Percentiles rank a stretch among this genome's conserved stretches.
These are phyloP conservation scores for Suillus subaureus DNA, from an alignment of 768 basidiomycete species.

Conservation along the genomic window DNA sequence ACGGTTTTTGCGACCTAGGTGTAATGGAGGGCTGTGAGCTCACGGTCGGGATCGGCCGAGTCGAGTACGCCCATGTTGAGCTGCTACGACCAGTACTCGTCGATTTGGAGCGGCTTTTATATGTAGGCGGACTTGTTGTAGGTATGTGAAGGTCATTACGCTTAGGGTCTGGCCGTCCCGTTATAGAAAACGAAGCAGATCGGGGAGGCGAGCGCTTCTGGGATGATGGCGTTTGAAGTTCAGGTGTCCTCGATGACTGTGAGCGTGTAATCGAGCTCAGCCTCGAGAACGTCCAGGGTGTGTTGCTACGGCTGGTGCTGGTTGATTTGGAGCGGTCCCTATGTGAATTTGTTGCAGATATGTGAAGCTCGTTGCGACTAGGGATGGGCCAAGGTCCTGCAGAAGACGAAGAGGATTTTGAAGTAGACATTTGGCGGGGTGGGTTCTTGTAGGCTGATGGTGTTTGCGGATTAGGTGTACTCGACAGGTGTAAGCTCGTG, in stretches of 20 bases:
- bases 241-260: conserved; percentile 26
- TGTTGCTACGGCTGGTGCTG: conserved; percentile 26
- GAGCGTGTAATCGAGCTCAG: conserved; percentile 25
- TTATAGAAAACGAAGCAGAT: conserved; percentile 23
- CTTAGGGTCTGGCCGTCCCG: conserved; percentile 29
- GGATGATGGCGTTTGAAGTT: conserved; percentile 25
- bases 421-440: conserved; percentile 12
- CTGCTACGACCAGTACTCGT: conserved; percentile 28
- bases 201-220: conserved; percentile 26
- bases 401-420: conserved; percentile 27
- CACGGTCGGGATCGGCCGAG: conserved; percentile 29
- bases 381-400: conserved; percentile 31
- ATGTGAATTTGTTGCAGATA: conserved; percentile 32
- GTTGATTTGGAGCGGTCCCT: conserved; percentile 32
- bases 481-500: conserved; percentile 22
- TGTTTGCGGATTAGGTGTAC: conserved; percentile 26
- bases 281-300: conserved; percentile 31
- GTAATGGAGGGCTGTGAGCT: conserved; percentile 26
- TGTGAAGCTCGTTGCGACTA: conserved; percentile 32
- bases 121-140: conserved; percentile 31
- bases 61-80: conserved; percentile 29
- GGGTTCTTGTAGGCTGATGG: conserved; percentile 23
- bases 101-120: conserved; percentile 33
- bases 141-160: conserved; percentile 34
- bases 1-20: conserved; percentile 28